These are phyloP conservation scores for Exophiala mesophila DNA, from an alignment of 2,329 filamentous ascomycete genomes.

Conservation along the genomic window DNA sequence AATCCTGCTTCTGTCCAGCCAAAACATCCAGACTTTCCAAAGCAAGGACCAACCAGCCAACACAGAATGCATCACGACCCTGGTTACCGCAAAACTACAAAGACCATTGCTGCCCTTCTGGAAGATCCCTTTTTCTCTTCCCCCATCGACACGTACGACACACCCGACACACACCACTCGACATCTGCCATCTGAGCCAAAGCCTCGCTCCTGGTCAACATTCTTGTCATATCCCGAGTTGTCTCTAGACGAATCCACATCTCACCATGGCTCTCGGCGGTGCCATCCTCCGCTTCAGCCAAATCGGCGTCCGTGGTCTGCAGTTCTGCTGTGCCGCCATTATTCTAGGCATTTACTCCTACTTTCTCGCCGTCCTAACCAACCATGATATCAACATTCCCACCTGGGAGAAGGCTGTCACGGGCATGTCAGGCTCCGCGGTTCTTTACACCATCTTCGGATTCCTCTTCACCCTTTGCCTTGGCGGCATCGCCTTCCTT, in stretches of 20 bases:
- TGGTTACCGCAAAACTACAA: neutral
- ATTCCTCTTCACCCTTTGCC: constrained; percentile 70
- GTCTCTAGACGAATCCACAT: neutral
- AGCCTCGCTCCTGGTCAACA: neutral
- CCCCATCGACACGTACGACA: no score
- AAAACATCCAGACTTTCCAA: constrained; percentile 5
- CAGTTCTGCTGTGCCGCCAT: constrained; percentile 69
- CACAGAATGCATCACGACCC: neutral
- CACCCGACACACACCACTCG: no score
- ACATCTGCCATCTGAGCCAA: neutral
- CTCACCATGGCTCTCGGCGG: constrained; percentile 55
- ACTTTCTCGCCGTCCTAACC: constrained; percentile 71
- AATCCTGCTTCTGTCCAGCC: neutral
- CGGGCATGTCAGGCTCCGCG: constrained; percentile 70
- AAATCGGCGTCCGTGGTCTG: constrained; percentile 68
- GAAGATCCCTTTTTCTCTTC: neutral
- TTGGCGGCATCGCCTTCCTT: constrained; percentile 70
- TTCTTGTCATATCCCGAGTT: neutral
- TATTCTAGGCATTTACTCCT: constrained; percentile 73
- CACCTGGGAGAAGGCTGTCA: constrained; percentile 65
- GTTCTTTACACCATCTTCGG: constrained; percentile 69
- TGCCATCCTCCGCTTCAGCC: constrained; percentile 61
- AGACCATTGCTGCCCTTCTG: neutral
- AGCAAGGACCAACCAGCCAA: neutral
- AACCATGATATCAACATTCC: constrained; percentile 61